phyloP scores from a whole-genome alignment of 2,329 filamentous ascomycete genomes.

The Fusarium nematophilum region DNA sequence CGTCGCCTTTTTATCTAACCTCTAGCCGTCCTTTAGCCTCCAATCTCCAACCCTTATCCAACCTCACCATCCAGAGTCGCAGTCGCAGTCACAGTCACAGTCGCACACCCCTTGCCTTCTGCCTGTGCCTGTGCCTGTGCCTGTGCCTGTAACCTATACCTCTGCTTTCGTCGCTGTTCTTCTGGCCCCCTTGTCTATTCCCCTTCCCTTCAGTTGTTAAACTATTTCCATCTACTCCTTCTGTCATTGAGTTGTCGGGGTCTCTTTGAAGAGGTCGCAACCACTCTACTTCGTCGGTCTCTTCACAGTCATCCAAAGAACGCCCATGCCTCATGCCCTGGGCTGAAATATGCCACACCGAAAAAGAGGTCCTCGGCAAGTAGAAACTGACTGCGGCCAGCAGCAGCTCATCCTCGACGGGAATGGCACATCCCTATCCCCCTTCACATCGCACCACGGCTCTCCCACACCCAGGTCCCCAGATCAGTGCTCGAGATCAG shows the following conservation, averaged over 20 bases:
- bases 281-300: neutral
- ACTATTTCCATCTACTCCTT: neutral
- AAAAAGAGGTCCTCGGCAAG: slow-evolving; percentile 13
- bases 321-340: slow-evolving; percentile 11
- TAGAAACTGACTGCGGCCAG: slow-evolving; percentile 42
- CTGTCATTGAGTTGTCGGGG: neutral
- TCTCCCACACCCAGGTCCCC: slow-evolving; percentile 62
- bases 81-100: slow-evolving; percentile 5
- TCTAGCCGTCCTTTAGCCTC: too few relatives aligned
- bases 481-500: slow-evolving; percentile 64
- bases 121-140: too few relatives aligned
- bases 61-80: slow-evolving; percentile 6
- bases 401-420: slow-evolving; percentile 63
- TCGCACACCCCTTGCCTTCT: slow-evolving; percentile 5
- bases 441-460: slow-evolving; percentile 56
- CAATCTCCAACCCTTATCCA: slow-evolving; percentile 4
- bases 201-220: neutral
- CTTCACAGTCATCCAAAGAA: neutral
- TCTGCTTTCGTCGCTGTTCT: too few relatives aligned
- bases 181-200: neutral
- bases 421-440: slow-evolving; percentile 68
- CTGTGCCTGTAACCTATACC: too few relatives aligned
- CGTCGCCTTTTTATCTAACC: slow-evolving; percentile 45
- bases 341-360: slow-evolving; percentile 12
- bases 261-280: neutral